Base-by-base conservation (phyloP, 495 filamentous ascomycete species). In the Penicillium cosmopolitanum region DNA sequence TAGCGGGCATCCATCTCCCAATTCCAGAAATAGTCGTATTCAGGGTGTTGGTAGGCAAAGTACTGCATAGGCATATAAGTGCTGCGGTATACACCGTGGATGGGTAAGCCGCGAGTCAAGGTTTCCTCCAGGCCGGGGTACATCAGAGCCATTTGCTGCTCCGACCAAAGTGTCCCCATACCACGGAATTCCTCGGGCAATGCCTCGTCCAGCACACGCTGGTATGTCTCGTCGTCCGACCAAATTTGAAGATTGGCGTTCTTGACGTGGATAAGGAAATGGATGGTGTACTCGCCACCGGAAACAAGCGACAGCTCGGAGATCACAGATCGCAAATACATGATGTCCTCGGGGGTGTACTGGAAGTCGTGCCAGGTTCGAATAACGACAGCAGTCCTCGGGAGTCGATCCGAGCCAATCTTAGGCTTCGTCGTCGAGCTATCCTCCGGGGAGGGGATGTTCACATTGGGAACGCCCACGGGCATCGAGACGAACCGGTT, bases 1-100 rank as follows among this genome's bases (percentile, higher is more conserved):
- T 97, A 96, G 4, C 95, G 88, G 36, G 92, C 86, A 67, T 98
- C 95, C 89, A 98, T 96, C 74, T 98, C 95, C 93, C 93, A 97
- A 66, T 98, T 93, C 95, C 95, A 98, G 74, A 94, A 90, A 74
- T 87, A 91, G 57, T 98, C 96, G 68, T 95, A 98, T 68, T 97
- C 93, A 0, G 91, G 90, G 70, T 98, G 95, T 42, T 86, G 83
- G 62, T 91, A 85, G 15, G 94, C 89, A 66, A 97, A 98, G 71
- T 90, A 88, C 67, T 97, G 95, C 78, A 98, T 85, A 10, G 94
- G 91, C 91, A 97, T 94, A 69, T 91, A 92, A 23, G 91, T 86
- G 57, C 89, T 90, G 42, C 95, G 89, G 74, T 98, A 98, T 0
- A 91, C 91, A 4, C 94, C 95, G 71, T 97, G 89, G 0, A 96